Evolutionary conservation across 768 basidiomycete genomes (phyloP).

Genomic region (Clavulina sp.): DNA sequence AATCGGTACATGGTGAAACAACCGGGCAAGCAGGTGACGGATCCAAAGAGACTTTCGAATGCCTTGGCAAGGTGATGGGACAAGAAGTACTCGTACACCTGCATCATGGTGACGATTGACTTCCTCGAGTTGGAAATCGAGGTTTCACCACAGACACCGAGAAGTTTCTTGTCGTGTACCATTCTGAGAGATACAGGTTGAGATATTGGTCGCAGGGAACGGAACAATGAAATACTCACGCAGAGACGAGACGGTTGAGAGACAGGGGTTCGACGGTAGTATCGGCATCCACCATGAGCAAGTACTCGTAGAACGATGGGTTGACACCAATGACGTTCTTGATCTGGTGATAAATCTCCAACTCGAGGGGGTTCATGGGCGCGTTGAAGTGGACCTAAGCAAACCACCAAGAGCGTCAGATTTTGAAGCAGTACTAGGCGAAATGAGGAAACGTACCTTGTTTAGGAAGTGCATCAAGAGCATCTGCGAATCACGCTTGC

Average conservation of each 20-base stretch:
- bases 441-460: slow-evolving; percentile 35
- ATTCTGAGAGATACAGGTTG: slow-evolving; percentile 36
- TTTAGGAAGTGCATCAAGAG: slow-evolving; percentile 94
- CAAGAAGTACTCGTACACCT: slow-evolving; percentile 99
- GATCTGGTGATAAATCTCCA: slow-evolving; percentile 99
- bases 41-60: slow-evolving; percentile 91
- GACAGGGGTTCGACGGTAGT: slow-evolving; percentile 82
- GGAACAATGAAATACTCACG: slow-evolving; percentile 35
- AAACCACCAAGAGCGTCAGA: neutral
- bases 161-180: slow-evolving; percentile 89
- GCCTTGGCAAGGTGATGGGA: slow-evolving; percentile 98
- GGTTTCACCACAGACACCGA: slow-evolving; percentile 94
- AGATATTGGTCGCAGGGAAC: neutral
- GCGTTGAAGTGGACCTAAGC: slow-evolving; percentile 84
- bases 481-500: slow-evolving; percentile 97
- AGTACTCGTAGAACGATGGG: slow-evolving; percentile 93
- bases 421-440: neutral
- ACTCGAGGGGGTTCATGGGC: slow-evolving; percentile 89
- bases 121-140: slow-evolving; percentile 83
- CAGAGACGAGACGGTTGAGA: slow-evolving; percentile 79
- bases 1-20: slow-evolving; percentile 97
- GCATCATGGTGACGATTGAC: slow-evolving; percentile 94
- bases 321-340: slow-evolving; percentile 99
- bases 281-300: slow-evolving; percentile 89
- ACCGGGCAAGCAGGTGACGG: slow-evolving; percentile 95